Evolutionary conservation across 208 protist genomes (phyloP).

Genomic region (Herpetomonas samuelpessoai): DNA sequence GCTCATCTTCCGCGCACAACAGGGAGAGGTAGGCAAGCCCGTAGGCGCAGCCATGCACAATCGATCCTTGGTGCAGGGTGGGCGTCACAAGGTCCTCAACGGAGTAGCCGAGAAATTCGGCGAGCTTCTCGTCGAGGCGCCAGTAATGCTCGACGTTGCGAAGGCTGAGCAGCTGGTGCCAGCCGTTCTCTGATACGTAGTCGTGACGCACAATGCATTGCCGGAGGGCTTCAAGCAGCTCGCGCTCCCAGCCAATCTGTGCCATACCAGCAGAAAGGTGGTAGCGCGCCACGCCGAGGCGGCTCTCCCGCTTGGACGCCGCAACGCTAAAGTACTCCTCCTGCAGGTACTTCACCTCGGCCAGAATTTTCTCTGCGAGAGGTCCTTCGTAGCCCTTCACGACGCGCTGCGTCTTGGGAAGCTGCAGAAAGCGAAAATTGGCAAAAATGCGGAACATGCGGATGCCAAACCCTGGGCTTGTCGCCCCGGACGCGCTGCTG

Average conservation of each 20-base stretch:
- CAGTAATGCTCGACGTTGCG: slow-evolving; percentile 78
- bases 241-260: slow-evolving; percentile 71
- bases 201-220: slow-evolving; percentile 59
- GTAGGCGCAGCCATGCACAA: slow-evolving; percentile 81
- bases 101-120: slow-evolving; percentile 71
- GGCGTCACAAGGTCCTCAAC: slow-evolving; percentile 40
- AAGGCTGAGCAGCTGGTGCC: slow-evolving; percentile 85
- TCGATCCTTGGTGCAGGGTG: slow-evolving; percentile 50
- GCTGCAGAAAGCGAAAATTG: slow-evolving; percentile 61
- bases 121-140: slow-evolving; percentile 67
- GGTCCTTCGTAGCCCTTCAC: slow-evolving; percentile 61
- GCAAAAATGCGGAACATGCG: slow-evolving; percentile 66
- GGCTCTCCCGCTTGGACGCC: slow-evolving; percentile 40
- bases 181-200: slow-evolving; percentile 75
- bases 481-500: slow-evolving; percentile 3
- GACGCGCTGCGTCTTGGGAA: slow-evolving; percentile 65
- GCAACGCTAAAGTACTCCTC: slow-evolving; percentile 71
- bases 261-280: slow-evolving; percentile 50
- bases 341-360: slow-evolving; percentile 53
- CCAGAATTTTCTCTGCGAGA: slow-evolving; percentile 57
- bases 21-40: slow-evolving; percentile 77
- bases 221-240: slow-evolving; percentile 49
- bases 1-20: slow-evolving; percentile 68
- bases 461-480: slow-evolving; percentile 20
- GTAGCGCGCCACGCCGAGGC: slow-evolving; percentile 46